Conservation (phyloP, 108 stramenopile species). For the Phaeodactylum tricornutum region DNA sequence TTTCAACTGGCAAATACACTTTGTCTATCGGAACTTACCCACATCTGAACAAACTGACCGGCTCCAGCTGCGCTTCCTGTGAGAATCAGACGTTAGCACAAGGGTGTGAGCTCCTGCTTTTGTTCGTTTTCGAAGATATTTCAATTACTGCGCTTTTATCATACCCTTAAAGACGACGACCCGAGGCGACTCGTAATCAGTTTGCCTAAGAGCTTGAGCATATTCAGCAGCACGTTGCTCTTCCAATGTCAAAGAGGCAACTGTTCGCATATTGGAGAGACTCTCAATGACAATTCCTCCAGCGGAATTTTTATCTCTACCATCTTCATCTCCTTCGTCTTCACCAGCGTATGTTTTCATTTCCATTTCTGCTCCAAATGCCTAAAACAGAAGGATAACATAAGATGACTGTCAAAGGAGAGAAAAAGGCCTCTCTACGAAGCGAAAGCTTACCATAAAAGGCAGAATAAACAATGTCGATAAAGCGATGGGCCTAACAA, state of each 20-base stretch:
- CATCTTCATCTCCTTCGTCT: slow-evolving; percentile 22
- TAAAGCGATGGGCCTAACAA: slow-evolving; percentile 26
- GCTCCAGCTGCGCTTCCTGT: slow-evolving; percentile 24
- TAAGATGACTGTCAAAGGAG: slow-evolving; percentile 31
- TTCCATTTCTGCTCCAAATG: slow-evolving; percentile 40
- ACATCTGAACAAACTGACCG: slow-evolving; percentile 33
- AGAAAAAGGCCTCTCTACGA: no score
- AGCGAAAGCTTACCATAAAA: not conserved
- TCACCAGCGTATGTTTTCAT: slow-evolving; percentile 44
- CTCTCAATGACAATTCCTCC: slow-evolving; percentile 51
- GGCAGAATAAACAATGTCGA: slow-evolving; percentile 3
- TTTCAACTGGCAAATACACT: no score
- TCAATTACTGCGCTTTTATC: no score
- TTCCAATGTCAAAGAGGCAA: slow-evolving; percentile 46
- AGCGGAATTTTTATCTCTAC: slow-evolving; percentile 23
- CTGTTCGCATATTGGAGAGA: slow-evolving; percentile 51
- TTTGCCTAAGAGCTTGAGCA: slow-evolving; percentile 14
- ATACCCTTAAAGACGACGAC: no score
- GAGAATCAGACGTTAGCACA: slow-evolving; percentile 14
- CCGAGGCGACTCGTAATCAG: no score
- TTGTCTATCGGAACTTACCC: no score
- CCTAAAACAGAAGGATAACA: slow-evolving; percentile 40
- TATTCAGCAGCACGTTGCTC: slow-evolving; percentile 16
- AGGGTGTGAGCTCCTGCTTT: slow-evolving; percentile 20
- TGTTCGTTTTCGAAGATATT: no score